Evolutionary conservation across 2,329 filamentous ascomycete species (phyloP), one percentile per base, ranked within the genome.

Genomic region (Seiridium cupressi): DNA sequence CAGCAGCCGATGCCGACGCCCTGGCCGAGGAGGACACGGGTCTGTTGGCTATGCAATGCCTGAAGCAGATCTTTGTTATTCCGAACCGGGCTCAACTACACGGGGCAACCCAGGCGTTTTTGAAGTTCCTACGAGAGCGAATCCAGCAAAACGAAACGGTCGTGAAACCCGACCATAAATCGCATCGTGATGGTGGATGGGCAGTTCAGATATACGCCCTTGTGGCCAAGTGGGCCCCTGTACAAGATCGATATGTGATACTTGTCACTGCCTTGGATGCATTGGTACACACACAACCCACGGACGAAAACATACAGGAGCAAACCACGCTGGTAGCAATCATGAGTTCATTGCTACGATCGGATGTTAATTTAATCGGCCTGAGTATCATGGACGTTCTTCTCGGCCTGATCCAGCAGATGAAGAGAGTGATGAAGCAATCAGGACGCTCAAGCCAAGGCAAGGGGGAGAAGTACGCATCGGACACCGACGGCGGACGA

Each of bases 331-430:
- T 97, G 62, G 85, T 90, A 1, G 88, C 88, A 48, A 87, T 97
- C 75, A 87, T 97, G 61, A 88, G 91, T 62, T 91, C 90, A 63
- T 81, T 98, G 8, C 80, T 99, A 51, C 89, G 90, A 56, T 97
- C 94, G 0, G 88, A 94, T 47, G 88, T 96, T 70, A 98, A 97
- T 74, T 83, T 98, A 70, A 97, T 99, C 63, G 95, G 95, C 1
- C 81, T 99, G 51, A 97, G 93, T 72, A 90, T 98, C 57, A 98
- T 98, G 88, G 95, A 99, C 72, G 89, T 98, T 18, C 80, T 98
- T 35, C 81, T 96, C 11, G 90, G 92, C 1, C 81, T 99, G 11
- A 86, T 97, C 64, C 89, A 92, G 64, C 92, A 96, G 70, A 90
- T 94, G 71, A 86, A 92, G 66, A 84, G 88, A 68, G 79, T 96